Percentiles rank a stretch among this genome's conserved stretches.
Conservation (phyloP, 139 green algal species). For the Chlorella sp. region DNA sequence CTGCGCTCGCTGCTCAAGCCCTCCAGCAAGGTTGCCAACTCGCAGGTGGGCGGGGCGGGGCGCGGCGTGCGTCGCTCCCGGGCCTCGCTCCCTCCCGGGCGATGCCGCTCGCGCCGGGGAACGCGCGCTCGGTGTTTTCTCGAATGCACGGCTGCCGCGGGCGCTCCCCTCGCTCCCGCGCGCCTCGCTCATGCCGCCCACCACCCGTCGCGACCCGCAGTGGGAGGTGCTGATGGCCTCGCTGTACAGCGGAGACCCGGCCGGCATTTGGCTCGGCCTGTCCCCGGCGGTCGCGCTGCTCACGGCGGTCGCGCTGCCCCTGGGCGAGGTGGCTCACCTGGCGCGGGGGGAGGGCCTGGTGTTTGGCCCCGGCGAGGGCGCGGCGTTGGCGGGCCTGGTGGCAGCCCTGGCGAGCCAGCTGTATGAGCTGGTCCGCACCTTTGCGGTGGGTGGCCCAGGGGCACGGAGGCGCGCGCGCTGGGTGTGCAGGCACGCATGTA, state of each 20-base stretch:
- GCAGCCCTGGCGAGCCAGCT: too few relatives aligned
- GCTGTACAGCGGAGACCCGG: conserved; percentile 48
- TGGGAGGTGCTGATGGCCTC: conserved; percentile 61
- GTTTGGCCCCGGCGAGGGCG: too few relatives aligned
- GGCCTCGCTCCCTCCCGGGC: background rate
- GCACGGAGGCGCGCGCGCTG: too few relatives aligned
- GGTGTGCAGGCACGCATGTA: background rate
- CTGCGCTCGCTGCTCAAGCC: conserved; percentile 63
- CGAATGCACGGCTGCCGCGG: background rate
- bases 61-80: background rate
- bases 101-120: background rate
- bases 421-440: background rate
- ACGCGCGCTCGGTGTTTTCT: background rate
- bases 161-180: background rate
- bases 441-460: too few relatives aligned
- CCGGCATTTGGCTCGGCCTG: conserved; percentile 51
- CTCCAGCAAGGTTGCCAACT: conserved; percentile 30
- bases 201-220: background rate
- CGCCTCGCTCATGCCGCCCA: background rate
- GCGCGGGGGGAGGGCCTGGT: background rate
- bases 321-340: background rate
- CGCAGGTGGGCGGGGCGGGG: background rate
- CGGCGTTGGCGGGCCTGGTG: too few relatives aligned
- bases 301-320: background rate
- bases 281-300: background rate